These are phyloP conservation scores for Claviceps humidiphila DNA, from an alignment of 2,329 filamentous ascomycete species.

Conservation along the genomic window DNA sequence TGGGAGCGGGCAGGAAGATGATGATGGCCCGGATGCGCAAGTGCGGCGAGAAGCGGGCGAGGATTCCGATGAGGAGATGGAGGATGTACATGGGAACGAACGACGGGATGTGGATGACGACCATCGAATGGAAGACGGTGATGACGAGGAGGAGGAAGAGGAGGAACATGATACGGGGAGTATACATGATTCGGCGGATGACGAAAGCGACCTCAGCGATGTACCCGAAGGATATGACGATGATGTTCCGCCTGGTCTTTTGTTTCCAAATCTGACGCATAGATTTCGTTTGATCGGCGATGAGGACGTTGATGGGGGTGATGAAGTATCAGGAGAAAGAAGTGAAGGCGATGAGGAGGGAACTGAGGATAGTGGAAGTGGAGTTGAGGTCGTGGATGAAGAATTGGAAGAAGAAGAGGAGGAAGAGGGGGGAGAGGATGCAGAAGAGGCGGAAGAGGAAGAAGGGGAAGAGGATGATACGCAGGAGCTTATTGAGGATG, in stretches of 20 bases:
- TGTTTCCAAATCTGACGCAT: conserved; percentile 36
- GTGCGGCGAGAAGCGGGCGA: conserved; percentile 22
- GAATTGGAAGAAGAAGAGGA: conserved; percentile 5
- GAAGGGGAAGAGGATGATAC: conserved; percentile 7
- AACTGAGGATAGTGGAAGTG: conserved; percentile 12
- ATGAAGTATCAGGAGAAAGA: conserved; percentile 11
- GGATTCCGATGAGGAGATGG: conserved; percentile 28
- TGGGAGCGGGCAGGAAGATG: conserved; percentile 28
- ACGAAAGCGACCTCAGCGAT: conserved; percentile 58
- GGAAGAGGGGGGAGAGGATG: conserved; percentile 5
- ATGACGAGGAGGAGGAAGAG: neutral
- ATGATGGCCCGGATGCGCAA: conserved; percentile 26
- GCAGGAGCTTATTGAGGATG: neutral
- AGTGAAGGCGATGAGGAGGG: conserved; percentile 14
- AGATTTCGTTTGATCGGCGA: conserved; percentile 21
- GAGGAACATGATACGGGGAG: conserved; percentile 30
- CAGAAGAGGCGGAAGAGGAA: conserved; percentile 6
- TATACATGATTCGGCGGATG: conserved; percentile 51
- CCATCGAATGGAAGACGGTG: conserved; percentile 15
- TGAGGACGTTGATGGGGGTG: conserved; percentile 22
- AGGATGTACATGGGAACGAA: conserved; percentile 21
- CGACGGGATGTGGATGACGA: conserved; percentile 17
- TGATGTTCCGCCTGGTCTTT: conserved; percentile 37
- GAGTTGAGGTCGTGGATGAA: conserved; percentile 5
- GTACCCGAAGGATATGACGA: conserved; percentile 45